These are phyloP conservation scores for Phaeosphaeriaceae sp. DNA, from an alignment of 2,329 filamentous ascomycete genomes.

Conservation along the genomic window DNA sequence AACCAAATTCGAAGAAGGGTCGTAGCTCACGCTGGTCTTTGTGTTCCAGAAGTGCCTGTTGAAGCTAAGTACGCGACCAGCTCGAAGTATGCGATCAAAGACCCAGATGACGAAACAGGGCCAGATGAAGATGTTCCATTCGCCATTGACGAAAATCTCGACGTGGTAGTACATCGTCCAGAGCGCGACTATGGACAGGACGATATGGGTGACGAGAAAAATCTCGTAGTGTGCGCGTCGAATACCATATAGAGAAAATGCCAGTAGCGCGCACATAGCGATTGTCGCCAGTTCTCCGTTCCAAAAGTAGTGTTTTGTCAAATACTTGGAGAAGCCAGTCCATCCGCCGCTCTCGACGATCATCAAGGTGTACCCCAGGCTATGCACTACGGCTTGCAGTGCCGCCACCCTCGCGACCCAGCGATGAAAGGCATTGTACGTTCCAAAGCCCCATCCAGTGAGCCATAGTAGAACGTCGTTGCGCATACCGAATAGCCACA, in stretches of 20 bases:
- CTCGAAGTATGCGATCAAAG: conserved; percentile 57
- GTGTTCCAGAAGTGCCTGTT: conserved; percentile 49
- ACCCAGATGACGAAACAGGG: conserved; percentile 59
- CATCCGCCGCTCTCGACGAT: conserved; percentile 49
- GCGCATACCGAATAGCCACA: conserved; percentile 72
- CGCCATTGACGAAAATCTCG: conserved; percentile 57
- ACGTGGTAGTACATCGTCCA: conserved; percentile 61
- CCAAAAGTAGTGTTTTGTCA: conserved; percentile 58
- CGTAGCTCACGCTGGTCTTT: conserved; percentile 52
- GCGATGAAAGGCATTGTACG: conserved; percentile 72
- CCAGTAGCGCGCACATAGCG: conserved; percentile 54
- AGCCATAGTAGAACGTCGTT: conserved; percentile 72
- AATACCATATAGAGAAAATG: conserved; percentile 60
- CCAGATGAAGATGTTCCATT: conserved; percentile 61
- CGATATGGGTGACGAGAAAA: conserved; percentile 54
- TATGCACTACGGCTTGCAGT: conserved; percentile 68
- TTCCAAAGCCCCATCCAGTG: conserved; percentile 73
- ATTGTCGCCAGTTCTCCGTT: conserved; percentile 55
- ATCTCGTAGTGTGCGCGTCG: conserved; percentile 57
- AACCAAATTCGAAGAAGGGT: conserved; percentile 54
- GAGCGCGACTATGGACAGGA: conserved; percentile 52
- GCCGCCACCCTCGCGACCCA: conserved; percentile 70
- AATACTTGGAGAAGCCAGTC: conserved; percentile 47
- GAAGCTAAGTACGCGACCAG: conserved; percentile 54
- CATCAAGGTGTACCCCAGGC: conserved; percentile 63